Percentiles rank a stretch among this genome's conserved stretches.
These are phyloP conservation scores for Aspergillus sp. DNA, from an alignment of 2,329 filamentous ascomycete species.

Conservation along the genomic window DNA sequence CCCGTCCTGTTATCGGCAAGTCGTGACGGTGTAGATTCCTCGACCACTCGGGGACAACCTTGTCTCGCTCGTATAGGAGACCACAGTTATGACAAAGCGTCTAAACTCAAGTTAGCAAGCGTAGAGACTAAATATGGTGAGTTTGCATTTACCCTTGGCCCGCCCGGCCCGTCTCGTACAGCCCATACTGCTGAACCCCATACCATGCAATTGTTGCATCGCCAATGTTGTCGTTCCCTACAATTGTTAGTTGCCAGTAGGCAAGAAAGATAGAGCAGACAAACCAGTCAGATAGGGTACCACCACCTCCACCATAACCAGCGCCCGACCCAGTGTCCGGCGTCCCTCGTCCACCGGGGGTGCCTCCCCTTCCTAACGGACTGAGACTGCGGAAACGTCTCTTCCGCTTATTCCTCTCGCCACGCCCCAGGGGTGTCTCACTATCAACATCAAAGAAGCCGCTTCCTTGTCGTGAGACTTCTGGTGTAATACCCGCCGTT, in stretches of 20 bases:
- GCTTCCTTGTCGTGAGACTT: conserved; percentile 60
- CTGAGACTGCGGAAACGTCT: conserved; percentile 85
- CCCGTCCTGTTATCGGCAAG: conserved; percentile 34
- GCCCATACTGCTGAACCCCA: conserved; percentile 93
- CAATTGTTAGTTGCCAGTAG: conserved; percentile 8
- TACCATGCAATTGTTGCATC: conserved; percentile 82
- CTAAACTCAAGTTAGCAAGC: conserved; percentile 45
- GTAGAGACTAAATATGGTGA: neutral
- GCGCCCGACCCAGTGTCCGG: conserved; percentile 65
- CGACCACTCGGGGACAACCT: conserved; percentile 75
- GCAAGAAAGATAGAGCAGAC: neutral
- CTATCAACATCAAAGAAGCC: conserved; percentile 61
- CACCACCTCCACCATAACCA: conserved; percentile 67
- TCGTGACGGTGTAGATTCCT: conserved; percentile 63
- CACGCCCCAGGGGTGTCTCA: conserved; percentile 84
- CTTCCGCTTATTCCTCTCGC: conserved; percentile 95
- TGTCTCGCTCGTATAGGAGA: conserved; percentile 82
- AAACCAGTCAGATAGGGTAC: conserved; percentile 65
- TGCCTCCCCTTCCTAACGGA: conserved; percentile 68
- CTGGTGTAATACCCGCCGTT: conserved; percentile 75
- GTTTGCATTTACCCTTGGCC: conserved; percentile 67
- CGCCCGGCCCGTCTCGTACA: conserved; percentile 84
- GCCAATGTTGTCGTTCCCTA: conserved; percentile 77
- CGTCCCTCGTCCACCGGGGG: conserved; percentile 71
- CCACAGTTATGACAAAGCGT: conserved; percentile 93